phyloP scores from a whole-genome alignment of 108 stramenopile genomes.

The Thalassiosira profunda region DNA sequence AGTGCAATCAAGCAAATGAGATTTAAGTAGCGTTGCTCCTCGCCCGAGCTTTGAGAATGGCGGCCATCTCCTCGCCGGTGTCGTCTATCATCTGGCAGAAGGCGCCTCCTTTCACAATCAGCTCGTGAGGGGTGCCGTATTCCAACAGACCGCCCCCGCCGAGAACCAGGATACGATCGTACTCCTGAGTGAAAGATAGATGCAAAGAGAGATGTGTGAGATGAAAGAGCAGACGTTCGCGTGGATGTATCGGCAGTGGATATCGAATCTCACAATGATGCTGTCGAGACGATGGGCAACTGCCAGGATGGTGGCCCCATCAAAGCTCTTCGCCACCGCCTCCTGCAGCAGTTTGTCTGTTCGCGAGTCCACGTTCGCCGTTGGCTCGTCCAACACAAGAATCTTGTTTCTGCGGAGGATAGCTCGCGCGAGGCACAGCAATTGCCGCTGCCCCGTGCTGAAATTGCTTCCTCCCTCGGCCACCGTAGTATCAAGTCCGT shows the following conservation, averaged over 20 bases:
- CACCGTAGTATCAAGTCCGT: slow-evolving; percentile 75
- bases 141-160: slow-evolving; percentile 91
- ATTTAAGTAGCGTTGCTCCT: neutral
- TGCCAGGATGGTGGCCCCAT: slow-evolving; percentile 85
- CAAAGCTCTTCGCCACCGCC: slow-evolving; percentile 70
- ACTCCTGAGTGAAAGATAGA: no score
- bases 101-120: slow-evolving; percentile 43
- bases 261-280: no score
- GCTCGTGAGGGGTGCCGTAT: slow-evolving; percentile 82
- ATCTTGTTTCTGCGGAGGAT: slow-evolving; percentile 83
- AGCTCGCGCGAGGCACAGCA: slow-evolving; percentile 95
- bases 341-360: slow-evolving; percentile 91
- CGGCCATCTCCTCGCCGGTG: slow-evolving; percentile 56
- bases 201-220: no score
- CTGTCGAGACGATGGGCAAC: slow-evolving; percentile 97
- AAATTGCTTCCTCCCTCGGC: slow-evolving; percentile 95
- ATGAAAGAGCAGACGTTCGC: no score
- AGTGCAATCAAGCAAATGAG: no score
- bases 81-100: slow-evolving; percentile 62
- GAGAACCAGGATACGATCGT: slow-evolving; percentile 93
- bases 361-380: slow-evolving; percentile 87
- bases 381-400: slow-evolving; percentile 93
- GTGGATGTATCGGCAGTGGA: no score
- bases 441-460: slow-evolving; percentile 92
- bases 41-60: slow-evolving; percentile 28